Evolutionary conservation across 192 early-diverging fungal species (phyloP).

Genomic region (Anaeromyces robustus): DNA sequence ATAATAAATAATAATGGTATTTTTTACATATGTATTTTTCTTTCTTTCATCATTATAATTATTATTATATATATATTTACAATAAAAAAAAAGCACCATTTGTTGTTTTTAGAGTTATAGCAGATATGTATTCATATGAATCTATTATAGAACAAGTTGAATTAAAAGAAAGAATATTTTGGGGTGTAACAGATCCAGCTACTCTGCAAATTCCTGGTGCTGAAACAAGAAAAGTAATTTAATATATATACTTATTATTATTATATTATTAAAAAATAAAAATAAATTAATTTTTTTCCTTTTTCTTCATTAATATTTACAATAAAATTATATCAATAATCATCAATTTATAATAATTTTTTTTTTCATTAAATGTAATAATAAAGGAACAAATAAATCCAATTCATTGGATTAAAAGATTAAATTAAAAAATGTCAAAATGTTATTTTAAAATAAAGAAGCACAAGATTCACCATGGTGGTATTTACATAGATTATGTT

Average conservation of each 20-base stretch:
- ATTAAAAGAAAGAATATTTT: not conserved
- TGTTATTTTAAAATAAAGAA: not conserved
- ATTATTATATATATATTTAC: too few species aligned
- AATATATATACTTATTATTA: not conserved
- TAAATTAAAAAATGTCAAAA: not conserved
- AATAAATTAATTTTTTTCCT: too few species aligned
- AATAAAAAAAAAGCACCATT: not conserved
- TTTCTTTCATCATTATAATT: too few species aligned
- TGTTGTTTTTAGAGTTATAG: not conserved
- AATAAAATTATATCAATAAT: too few species aligned
- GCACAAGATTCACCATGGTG: not conserved
- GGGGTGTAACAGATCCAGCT: not conserved
- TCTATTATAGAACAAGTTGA: not conserved
- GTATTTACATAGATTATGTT: not conserved
- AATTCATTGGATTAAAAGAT: not conserved
- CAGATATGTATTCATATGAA: not conserved
- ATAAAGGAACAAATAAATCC: not conserved
- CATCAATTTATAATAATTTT: too few species aligned
- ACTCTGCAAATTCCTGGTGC: not conserved
- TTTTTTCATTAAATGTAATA: too few species aligned
- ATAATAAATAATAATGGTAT: too few species aligned
- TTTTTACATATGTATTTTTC: too few species aligned
- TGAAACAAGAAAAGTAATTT: not conserved
- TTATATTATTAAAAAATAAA: too few species aligned
- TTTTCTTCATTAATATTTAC: too few species aligned